Conservation (phyloP, 306 rosid genomes). For the Arachis stenosperma region DNA sequence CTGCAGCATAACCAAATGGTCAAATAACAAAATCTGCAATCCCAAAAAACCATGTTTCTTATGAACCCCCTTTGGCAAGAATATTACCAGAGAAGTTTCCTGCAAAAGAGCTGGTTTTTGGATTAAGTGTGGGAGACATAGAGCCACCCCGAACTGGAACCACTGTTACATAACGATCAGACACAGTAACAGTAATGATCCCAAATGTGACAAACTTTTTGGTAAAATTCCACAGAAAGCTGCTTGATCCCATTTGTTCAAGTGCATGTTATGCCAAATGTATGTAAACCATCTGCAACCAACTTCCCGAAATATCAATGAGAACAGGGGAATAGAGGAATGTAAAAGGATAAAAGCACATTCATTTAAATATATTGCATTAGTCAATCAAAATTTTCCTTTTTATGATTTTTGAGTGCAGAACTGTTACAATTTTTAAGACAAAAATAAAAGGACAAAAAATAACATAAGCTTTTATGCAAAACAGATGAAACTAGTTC, state of each 20-base stretch:
- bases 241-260: constrained; percentile 53
- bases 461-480: too few relatives aligned
- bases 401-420: too few relatives aligned
- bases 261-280: constrained; percentile 42
- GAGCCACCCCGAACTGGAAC: constrained; percentile 82
- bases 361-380: too few relatives aligned
- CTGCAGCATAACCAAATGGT: constrained; percentile 56
- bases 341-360: background rate
- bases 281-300: constrained; percentile 29
- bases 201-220: constrained; percentile 66
- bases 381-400: too few relatives aligned
- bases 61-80: constrained; percentile 28
- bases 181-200: constrained; percentile 62
- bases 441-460: too few relatives aligned
- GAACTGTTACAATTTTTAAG: too few relatives aligned
- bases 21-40: constrained; percentile 33
- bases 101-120: constrained; percentile 40
- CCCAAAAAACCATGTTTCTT: background rate
- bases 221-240: constrained; percentile 57
- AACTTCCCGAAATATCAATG: constrained; percentile 7
- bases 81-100: constrained; percentile 53
- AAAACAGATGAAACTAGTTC: too few relatives aligned
- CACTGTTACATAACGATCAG: constrained; percentile 62
- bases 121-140: constrained; percentile 90
- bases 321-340: constrained; percentile 24